Evolutionary conservation across 1,139 yeast genomes (phyloP).

Genomic region (Suhomyces kunorum): DNA sequence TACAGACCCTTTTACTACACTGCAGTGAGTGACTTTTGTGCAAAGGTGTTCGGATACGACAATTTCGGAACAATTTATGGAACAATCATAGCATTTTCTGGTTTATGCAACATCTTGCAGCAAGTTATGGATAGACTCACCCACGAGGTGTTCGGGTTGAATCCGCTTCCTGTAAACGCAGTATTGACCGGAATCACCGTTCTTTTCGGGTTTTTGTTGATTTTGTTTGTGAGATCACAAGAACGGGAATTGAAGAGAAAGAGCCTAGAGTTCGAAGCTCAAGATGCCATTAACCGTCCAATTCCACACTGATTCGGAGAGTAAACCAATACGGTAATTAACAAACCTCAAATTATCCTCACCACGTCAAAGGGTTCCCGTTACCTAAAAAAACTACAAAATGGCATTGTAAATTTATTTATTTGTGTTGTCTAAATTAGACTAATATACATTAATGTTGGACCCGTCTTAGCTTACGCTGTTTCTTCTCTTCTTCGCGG

Average conservation of each 20-base stretch:
- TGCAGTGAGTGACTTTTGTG: constrained; percentile 85
- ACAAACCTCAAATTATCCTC: too few relatives aligned
- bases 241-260: constrained; percentile 51
- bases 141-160: constrained; percentile 63
- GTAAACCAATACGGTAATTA: not conserved
- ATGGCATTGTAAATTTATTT: not conserved
- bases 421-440: not conserved
- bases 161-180: constrained; percentile 77
- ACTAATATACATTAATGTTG: constrained; percentile 15
- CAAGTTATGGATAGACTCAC: constrained; percentile 69
- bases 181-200: constrained; percentile 54
- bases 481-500: constrained; percentile 22
- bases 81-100: constrained; percentile 76
- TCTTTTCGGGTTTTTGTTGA: constrained; percentile 53
- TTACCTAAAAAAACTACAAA: too few relatives aligned
- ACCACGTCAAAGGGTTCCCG: too few relatives aligned
- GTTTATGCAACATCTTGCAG: constrained; percentile 72
- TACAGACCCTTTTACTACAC: constrained; percentile 93
- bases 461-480: constrained; percentile 19
- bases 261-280: constrained; percentile 63
- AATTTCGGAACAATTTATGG: constrained; percentile 95
- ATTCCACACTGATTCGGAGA: constrained; percentile 44
- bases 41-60: constrained; percentile 89
- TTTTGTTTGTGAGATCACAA: constrained; percentile 56
- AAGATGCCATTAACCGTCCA: constrained; percentile 49